phyloP scores from a whole-genome alignment of 495 filamentous ascomycete species.

The Collariella sp. region DNA sequence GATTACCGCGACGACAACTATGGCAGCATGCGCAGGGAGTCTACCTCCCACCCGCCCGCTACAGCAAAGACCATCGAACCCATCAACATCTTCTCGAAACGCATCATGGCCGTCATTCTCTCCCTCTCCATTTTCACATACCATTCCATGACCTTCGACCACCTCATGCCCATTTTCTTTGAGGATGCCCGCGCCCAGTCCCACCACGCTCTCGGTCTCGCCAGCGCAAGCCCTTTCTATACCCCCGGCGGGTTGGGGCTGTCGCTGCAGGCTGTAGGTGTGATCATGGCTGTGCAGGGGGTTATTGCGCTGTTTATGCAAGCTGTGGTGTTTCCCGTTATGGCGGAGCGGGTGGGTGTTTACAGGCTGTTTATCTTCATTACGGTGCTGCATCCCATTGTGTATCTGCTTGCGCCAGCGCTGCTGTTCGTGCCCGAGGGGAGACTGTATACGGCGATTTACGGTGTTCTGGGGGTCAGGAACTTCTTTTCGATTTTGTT shows the following conservation, averaged over 20 bases:
- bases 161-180: conserved; percentile 75
- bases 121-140: conserved; percentile 78
- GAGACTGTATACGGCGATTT: conserved; percentile 59
- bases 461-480: conserved; percentile 58
- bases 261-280: conserved; percentile 60
- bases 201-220: conserved; percentile 15
- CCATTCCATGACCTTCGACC: conserved; percentile 81
- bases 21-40: conserved; percentile 57
- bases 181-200: conserved; percentile 51
- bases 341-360: conserved; percentile 64
- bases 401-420: conserved; percentile 66
- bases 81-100: conserved; percentile 51
- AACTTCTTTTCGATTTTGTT: conserved; percentile 69
- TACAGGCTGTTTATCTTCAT: conserved; percentile 65
- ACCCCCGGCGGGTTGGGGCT: conserved; percentile 70
- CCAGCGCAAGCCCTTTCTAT: conserved; percentile 35
- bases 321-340: conserved; percentile 61
- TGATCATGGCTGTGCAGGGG: conserved; percentile 74
- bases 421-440: conserved; percentile 53
- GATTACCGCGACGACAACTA: conserved; percentile 69
- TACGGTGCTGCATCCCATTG: conserved; percentile 65
- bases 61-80: conserved; percentile 21
- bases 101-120: conserved; percentile 58
- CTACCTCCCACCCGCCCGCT: conserved; percentile 22
- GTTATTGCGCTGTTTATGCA: conserved; percentile 73